phyloP scores from a whole-genome alignment of 805 yeast species.

The Kuraishia capsulata region DNA sequence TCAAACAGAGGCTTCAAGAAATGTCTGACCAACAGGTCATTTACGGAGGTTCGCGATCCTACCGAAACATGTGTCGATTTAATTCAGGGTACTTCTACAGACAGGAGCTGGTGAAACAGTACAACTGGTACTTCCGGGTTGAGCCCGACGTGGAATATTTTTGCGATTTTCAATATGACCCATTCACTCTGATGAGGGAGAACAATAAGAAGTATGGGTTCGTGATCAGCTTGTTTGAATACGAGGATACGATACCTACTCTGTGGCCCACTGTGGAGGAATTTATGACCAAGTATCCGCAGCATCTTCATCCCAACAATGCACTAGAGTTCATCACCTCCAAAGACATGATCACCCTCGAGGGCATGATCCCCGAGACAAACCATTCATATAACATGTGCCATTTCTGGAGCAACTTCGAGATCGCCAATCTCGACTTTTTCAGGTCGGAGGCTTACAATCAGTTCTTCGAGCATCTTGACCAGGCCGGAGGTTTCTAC shows the following conservation, averaged over 20 bases:
- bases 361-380: constrained; percentile 32
- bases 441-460: constrained; percentile 59
- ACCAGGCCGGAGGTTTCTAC: constrained; percentile 66
- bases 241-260: constrained; percentile 76
- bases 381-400: constrained; percentile 66
- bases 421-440: constrained; percentile 62
- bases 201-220: constrained; percentile 79
- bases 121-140: constrained; percentile 90
- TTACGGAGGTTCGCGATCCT: constrained; percentile 58
- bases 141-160: constrained; percentile 87
- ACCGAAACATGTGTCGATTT: constrained; percentile 92
- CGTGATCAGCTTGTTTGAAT: constrained; percentile 76
- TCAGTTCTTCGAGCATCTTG: constrained; percentile 54
- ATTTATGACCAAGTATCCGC: constrained; percentile 47
- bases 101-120: constrained; percentile 60
- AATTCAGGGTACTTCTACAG: constrained; percentile 87
- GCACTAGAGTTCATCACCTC: constrained; percentile 50
- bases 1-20: constrained; percentile 35
- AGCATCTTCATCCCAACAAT: constrained; percentile 56
- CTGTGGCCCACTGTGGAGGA: constrained; percentile 72
- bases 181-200: constrained; percentile 72
- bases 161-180: constrained; percentile 86
- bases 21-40: constrained; percentile 40
- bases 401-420: constrained; percentile 87
- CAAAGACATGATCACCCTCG: constrained; percentile 32